Conservation (phyloP, 2,329 filamentous ascomycete genomes). For the Verticillium isaacii region DNA sequence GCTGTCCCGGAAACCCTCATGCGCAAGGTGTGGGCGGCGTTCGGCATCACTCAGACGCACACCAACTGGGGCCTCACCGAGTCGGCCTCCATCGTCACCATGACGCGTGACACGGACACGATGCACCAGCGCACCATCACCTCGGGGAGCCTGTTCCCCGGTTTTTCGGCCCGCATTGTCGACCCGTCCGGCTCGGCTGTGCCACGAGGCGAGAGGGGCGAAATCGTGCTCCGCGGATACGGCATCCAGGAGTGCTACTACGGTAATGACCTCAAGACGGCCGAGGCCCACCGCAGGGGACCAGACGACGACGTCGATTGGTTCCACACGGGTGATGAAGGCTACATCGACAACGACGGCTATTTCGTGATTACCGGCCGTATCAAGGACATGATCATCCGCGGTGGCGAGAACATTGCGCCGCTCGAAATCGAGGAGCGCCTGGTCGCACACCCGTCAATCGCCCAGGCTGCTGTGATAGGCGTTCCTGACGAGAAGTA, state of each 20-base stretch:
- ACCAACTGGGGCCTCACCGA: constrained; percentile 71
- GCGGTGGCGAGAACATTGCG: constrained; percentile 72
- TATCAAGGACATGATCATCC: constrained; percentile 84
- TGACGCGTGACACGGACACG: constrained; percentile 67
- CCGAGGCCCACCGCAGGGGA: not conserved
- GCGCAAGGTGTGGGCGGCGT: constrained; percentile 62
- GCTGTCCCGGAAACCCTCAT: constrained; percentile 71
- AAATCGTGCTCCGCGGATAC: constrained; percentile 39
- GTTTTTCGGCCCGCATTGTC: constrained; percentile 71
- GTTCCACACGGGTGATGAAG: constrained; percentile 86
- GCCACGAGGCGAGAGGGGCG: constrained; percentile 62
- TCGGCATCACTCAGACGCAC: constrained; percentile 71
- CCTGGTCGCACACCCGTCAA: constrained; percentile 55
- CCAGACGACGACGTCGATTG: constrained; percentile 36
- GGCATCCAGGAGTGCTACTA: not conserved
- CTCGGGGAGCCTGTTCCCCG: constrained; percentile 71
- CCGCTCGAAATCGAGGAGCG: constrained; percentile 74
- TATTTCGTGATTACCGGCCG: constrained; percentile 77
- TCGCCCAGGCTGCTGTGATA: constrained; percentile 61
- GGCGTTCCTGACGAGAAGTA: constrained; percentile 64
- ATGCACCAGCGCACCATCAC: constrained; percentile 63
- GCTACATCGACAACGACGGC: constrained; percentile 67
- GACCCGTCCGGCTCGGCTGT: constrained; percentile 60
- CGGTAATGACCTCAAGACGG: not conserved
- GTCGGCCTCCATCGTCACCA: constrained; percentile 74